Evolutionary conservation across 2,329 filamentous ascomycete genomes (phyloP), one percentile per base, ranked within the genome.

Genomic region (Pseudocercospora ulei): DNA sequence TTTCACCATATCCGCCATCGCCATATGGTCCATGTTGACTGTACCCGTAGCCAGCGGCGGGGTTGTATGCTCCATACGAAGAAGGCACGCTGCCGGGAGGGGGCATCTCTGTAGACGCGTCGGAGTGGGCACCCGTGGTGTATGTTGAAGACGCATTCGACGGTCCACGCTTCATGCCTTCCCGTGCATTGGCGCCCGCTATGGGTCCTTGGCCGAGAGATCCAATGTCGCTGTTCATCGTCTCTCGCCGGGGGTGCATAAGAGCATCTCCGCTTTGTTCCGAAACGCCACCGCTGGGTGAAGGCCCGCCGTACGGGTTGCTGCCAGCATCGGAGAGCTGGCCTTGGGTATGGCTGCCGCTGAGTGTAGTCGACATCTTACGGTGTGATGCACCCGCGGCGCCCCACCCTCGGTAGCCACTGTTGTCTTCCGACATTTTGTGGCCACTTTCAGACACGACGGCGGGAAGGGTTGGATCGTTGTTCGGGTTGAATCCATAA

Each of bases 131-230:
- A 5, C 77, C 82, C 7, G 79, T 80, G 48, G 87, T 95, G 65
- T 96, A 98, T 1, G 84, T 87, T 0, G 90, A 96, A 0, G 90
- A 98, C 4, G 90, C 90, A 56, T 96, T 96, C 4, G 88, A 96
- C 1, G 85, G 79, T 1, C 90, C 90, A 38, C 90, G 81, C 50
- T 82, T 83, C 22, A 96, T 82, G 50, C 84, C 83, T 16, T 65
- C 43, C 7, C 41, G 28, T 14, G 47, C 42, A 16, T 78, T 71
- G 13, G 75, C 71, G 80, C 65, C 69, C 11, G 80, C 72, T 8
- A 75, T 70, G 7, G 83, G 81, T 28, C 61, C 72, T 18, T 64
- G 65, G 2, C 84, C 85, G 64, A 94, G 79, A 26, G 80, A 29
- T 84, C 82, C 44, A 19, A 47, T 39, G 59, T 93, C 86, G 35